A percentile compares a stretch with the other conserved stretches of the same genome.
These are phyloP conservation scores for Spergularia bocconei DNA, from an alignment of 148 eudicot species.

Conservation along the genomic window DNA sequence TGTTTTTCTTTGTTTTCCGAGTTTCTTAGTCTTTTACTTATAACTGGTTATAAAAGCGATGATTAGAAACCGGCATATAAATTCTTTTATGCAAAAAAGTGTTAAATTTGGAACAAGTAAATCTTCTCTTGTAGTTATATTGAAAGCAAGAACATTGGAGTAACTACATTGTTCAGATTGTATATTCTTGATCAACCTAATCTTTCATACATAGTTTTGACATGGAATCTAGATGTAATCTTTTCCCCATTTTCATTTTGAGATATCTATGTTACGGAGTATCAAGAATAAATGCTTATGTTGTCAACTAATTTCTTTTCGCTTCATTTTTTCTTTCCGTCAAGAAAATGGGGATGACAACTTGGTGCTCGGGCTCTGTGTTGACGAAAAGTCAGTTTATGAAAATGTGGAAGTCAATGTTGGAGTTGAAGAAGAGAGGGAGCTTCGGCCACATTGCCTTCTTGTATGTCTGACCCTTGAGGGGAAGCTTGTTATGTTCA, in stretches of 20 bases:
- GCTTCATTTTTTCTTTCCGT: not conserved
- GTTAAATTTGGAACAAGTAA: not conserved
- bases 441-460: constrained; percentile 70
- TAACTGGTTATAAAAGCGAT: not conserved
- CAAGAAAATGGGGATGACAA: constrained; percentile 80
- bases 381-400: constrained; percentile 51
- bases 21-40: not conserved
- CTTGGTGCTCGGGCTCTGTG: constrained; percentile 63
- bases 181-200: not conserved
- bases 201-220: not conserved
- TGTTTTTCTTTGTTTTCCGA: not conserved
- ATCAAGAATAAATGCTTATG: not conserved
- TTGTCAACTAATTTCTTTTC: not conserved
- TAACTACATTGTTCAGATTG: not conserved
- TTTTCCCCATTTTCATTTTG: not conserved
- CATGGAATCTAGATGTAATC: not conserved
- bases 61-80: not conserved
- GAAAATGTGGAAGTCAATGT: constrained; percentile 52
- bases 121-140: not conserved
- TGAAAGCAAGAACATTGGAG: not conserved
- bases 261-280: not conserved
- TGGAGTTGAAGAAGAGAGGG: constrained; percentile 61
- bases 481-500: constrained; percentile 69
- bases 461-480: constrained; percentile 79
- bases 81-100: not conserved